A percentile compares a stretch with the other conserved stretches of the same genome.
These are phyloP conservation scores for Trichoderma virens DNA, from an alignment of 495 filamentous ascomycete genomes.

Conservation along the genomic window DNA sequence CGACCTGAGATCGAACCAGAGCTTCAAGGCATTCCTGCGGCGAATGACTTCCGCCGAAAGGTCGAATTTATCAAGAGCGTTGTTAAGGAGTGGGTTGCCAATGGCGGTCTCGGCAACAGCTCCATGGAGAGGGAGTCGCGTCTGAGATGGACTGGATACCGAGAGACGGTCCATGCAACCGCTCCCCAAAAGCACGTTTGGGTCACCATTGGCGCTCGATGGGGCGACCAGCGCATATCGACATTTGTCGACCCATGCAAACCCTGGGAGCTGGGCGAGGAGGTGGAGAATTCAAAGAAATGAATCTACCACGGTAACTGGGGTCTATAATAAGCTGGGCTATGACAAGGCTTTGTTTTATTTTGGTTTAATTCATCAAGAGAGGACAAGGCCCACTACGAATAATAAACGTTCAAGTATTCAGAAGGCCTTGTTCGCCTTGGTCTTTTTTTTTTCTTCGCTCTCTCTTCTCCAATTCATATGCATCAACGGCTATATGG, in stretches of 20 bases:
- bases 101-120: slow-evolving; percentile 60
- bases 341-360: too few relatives aligned
- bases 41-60: slow-evolving; percentile 75
- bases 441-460: not conserved
- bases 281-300: slow-evolving; percentile 34
- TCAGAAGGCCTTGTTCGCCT: not conserved
- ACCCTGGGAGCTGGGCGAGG: slow-evolving; percentile 37
- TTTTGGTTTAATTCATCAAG: too few relatives aligned
- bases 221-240: slow-evolving; percentile 54
- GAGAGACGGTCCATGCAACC: slow-evolving; percentile 54
- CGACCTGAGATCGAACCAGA: slow-evolving; percentile 48
- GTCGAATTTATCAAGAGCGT: slow-evolving; percentile 65
- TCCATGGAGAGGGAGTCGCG: slow-evolving; percentile 41
- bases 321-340: not conserved
- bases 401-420: not conserved
- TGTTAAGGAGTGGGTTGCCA: slow-evolving; percentile 62
- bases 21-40: slow-evolving; percentile 56
- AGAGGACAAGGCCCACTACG: too few relatives aligned
- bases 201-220: slow-evolving; percentile 72
- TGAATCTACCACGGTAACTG: not conserved
- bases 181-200: slow-evolving; percentile 64
- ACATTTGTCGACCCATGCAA: slow-evolving; percentile 44
- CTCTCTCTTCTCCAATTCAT: not conserved
- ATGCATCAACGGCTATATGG: not conserved
- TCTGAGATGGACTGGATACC: slow-evolving; percentile 59